Base-by-base conservation (phyloP, 768 basidiomycete species). In the Lentinula raphanica region DNA sequence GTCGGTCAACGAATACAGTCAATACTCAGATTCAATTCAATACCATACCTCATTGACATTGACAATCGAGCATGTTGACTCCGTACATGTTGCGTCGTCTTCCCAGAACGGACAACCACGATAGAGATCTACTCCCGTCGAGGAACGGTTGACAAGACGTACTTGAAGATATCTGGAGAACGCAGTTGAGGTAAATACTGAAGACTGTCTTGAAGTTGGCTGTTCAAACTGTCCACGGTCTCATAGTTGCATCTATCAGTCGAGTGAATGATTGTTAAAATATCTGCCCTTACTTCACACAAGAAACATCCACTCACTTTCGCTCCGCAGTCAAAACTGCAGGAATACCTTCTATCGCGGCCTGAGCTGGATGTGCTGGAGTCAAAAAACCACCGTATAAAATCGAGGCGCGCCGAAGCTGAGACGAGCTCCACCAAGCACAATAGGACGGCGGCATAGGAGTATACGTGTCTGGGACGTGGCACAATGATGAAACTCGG, bases 81-180 rank as follows among this genome's bases (percentile, higher is more conserved):
- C 88, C 79, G 86, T 92, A 71, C 97, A 99, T 56, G 88, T 88
- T 2, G 91, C 93, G 67, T 94, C 84, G 65, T 97, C 95, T 59
- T 89, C 81, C 97, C 97, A 99, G 72, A 94, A 98, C n/a, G 97
- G 96, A 74, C 97, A 99, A 68, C 98, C 95, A 29, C 94, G 83
- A 70, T 90, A 95, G 3, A 99, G 73, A 68, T 99, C 95, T 44
- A 88, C 59, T 12, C 31, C 21, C 35, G n/a, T 21, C 25, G 50
- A n/a, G 48, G 44, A 7, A 28, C 6, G 6, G 8, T 25, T 5
- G 38, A 15, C 19, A 23, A 17, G n/a, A 66, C 77, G 23, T 44
- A 88, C 93, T 69, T 94, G 92, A 69, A 97, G 96, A 71, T 93
- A 97, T 63, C 88, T 86, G 74, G 98, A 99, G 78, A 98, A 99